phyloP scores from a whole-genome alignment of 2,329 filamentous ascomycete genomes.

The Aspergillus jensenii region DNA sequence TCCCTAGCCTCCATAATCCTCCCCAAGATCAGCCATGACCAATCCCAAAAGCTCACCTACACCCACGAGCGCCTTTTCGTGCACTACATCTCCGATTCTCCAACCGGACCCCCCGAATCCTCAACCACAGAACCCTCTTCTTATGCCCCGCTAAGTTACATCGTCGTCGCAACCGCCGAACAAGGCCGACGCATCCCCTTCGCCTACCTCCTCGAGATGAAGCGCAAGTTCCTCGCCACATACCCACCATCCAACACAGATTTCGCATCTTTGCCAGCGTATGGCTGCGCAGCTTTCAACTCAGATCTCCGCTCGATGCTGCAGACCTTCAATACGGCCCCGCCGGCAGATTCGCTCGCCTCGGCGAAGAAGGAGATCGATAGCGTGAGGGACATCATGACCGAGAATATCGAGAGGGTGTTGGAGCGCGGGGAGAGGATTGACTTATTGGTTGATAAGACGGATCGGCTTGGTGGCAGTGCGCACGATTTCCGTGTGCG shows the following conservation, averaged over 20 bases:
- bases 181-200: conserved; percentile 89
- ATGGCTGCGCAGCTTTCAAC: conserved; percentile 89
- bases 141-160: conserved; percentile 82
- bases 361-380: conserved; percentile 90
- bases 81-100: conserved; percentile 88
- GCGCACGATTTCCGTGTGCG: conserved; percentile 88
- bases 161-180: conserved; percentile 79
- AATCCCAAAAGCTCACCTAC: conserved; percentile 87
- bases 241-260: conserved; percentile 68
- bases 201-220: conserved; percentile 86
- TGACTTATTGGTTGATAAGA: conserved; percentile 93
- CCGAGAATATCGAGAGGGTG: conserved; percentile 87
- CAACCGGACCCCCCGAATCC: conserved; percentile 52
- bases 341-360: conserved; percentile 74
- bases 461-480: conserved; percentile 82
- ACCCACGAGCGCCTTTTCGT: conserved; percentile 90
- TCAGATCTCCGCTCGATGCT: conserved; percentile 72
- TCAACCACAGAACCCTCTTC: conserved; percentile 50
- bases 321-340: conserved; percentile 78
- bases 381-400: conserved; percentile 90
- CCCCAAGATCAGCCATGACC: conserved; percentile 82
- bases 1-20: conserved; percentile 91
- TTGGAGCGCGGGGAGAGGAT: conserved; percentile 90
- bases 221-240: conserved; percentile 76
- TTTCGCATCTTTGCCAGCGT: conserved; percentile 77